phyloP scores from a whole-genome alignment of 1,139 yeast genomes.

The Blastobotrys raffinosifermentans region DNA sequence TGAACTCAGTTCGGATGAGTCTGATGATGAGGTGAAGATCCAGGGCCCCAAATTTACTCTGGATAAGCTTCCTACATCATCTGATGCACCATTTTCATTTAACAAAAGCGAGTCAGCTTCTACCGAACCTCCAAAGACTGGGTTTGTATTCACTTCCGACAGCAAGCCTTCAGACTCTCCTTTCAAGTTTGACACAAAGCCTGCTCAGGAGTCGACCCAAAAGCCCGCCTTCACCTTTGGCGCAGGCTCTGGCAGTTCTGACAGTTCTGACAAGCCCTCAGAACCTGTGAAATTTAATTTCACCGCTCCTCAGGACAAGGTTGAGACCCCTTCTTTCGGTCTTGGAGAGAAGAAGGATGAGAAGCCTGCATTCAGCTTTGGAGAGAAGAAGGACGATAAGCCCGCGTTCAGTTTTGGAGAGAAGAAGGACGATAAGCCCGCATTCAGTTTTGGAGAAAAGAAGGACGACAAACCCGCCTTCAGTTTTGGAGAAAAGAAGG shows the following conservation, averaged over 20 bases:
- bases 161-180: slow-evolving; percentile 8
- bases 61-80: slow-evolving; percentile 18
- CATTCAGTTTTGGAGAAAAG: slow-evolving; percentile 21
- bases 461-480: too few species aligned
- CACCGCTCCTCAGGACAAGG: too few species aligned
- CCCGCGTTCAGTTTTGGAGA: slow-evolving; percentile 29
- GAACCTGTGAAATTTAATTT: too few species aligned
- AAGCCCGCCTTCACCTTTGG: slow-evolving; percentile 24
- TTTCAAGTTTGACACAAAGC: slow-evolving; percentile 1
- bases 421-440: slow-evolving; percentile 10
- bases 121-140: slow-evolving; percentile 8
- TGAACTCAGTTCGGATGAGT: too few species aligned
- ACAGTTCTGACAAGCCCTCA: too few species aligned
- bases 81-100: slow-evolving; percentile 19
- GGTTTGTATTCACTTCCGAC: slow-evolving; percentile 12
- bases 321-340: too few species aligned
- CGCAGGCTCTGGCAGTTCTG: slow-evolving; percentile 1
- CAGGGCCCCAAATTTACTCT: slow-evolving; percentile 22
- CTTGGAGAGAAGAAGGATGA: slow-evolving; percentile 10
- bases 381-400: slow-evolving; percentile 18
- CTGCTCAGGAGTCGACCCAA: slow-evolving; percentile 2
- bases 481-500: too few species aligned
- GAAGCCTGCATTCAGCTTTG: slow-evolving; percentile 16
- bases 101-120: slow-evolving; percentile 4
- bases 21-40: slow-evolving; percentile 18